Percentiles rank a stretch among this genome's conserved stretches.
phyloP scores from a whole-genome alignment of 768 basidiomycete species.

The Dentipellis sp. region DNA sequence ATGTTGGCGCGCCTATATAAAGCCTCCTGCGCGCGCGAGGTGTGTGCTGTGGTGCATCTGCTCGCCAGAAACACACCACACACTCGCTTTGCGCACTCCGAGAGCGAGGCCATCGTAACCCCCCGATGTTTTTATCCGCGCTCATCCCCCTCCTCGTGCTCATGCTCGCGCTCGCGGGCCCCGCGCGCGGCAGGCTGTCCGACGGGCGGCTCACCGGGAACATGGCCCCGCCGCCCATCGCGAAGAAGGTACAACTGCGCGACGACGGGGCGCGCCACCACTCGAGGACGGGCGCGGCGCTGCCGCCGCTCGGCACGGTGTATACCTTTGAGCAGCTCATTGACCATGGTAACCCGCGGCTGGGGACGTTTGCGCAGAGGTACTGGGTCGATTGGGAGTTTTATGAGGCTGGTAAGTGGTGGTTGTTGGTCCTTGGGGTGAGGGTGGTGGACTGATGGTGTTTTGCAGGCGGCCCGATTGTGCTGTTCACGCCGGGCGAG shows the following conservation, averaged over 20 bases:
- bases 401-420: conserved; percentile 33
- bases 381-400: conserved; percentile 65
- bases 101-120: neutral
- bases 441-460: neutral
- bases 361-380: conserved; percentile 74
- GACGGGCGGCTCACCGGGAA: neutral
- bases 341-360: conserved; percentile 41
- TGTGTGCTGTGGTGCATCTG: neutral
- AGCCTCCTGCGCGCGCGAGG: too few species aligned
- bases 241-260: neutral
- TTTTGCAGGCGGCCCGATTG: conserved; percentile 40
- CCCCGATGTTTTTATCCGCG: too few species aligned
- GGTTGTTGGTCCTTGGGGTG: neutral
- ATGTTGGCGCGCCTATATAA: too few species aligned
- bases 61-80: neutral
- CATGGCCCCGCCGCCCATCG: neutral
- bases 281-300: conserved; percentile 16
- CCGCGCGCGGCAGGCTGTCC: neutral
- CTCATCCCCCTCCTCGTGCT: neutral
- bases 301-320: conserved; percentile 26
- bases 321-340: conserved; percentile 49
- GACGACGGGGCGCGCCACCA: neutral
- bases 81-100: neutral
- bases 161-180: neutral
- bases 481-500: conserved; percentile 63